Conservation (phyloP, 371 early-diverging fungal species). For the Mortierella sp. region DNA sequence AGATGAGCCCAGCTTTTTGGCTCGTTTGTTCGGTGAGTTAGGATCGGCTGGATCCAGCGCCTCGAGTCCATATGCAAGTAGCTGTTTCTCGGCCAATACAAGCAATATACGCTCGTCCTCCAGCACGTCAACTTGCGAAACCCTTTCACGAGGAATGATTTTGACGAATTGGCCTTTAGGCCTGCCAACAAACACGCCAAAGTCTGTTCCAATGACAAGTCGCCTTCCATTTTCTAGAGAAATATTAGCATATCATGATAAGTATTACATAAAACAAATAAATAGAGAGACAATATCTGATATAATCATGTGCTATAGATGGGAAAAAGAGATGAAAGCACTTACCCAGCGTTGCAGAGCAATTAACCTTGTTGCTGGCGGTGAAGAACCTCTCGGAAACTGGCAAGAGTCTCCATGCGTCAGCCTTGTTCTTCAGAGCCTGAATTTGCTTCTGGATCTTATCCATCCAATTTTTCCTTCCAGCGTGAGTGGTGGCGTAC, state of each 20-base stretch:
- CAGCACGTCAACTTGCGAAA: constrained; percentile 89
- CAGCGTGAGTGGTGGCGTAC: constrained; percentile 79
- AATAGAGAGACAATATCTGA: too few relatives aligned
- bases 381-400: constrained; percentile 64
- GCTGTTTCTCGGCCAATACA: constrained; percentile 84
- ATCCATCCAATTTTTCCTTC: constrained; percentile 86
- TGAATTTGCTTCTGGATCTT: constrained; percentile 81
- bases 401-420: constrained; percentile 70
- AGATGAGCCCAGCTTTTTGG: constrained; percentile 80
- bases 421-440: constrained; percentile 64
- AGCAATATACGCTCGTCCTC: constrained; percentile 80
- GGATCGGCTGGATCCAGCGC: constrained; percentile 65
- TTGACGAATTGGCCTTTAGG: constrained; percentile 60
- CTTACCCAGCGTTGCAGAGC: constrained; percentile 77
- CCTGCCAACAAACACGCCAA: constrained; percentile 79
- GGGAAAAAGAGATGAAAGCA: too few relatives aligned
- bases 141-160: constrained; percentile 81
- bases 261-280: not conserved
- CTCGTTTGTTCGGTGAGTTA: constrained; percentile 60
- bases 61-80: constrained; percentile 83
- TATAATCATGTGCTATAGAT: not conserved
- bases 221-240: constrained; percentile 68
- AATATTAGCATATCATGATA: not conserved
- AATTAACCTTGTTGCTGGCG: constrained; percentile 72
- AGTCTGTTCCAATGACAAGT: constrained; percentile 87